A percentile compares a stretch with the other conserved stretches of the same genome.
These are phyloP conservation scores for Heterobasidion occidentale DNA, from an alignment of 1,284 basidiomycete species.

Conservation along the genomic window DNA sequence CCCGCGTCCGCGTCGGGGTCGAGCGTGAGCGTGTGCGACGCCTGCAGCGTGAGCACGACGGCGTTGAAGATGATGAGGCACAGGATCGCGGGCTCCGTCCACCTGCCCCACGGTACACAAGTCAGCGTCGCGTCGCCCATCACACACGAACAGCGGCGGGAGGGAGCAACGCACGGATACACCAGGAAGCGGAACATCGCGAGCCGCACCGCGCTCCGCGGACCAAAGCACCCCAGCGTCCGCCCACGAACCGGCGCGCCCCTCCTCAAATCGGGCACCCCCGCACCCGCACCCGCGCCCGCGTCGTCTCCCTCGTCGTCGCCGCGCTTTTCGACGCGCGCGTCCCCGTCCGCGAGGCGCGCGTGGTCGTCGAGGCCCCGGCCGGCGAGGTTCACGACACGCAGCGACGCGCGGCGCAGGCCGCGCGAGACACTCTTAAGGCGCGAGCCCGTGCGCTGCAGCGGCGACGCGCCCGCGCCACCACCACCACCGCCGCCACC, in stretches of 20 bases:
- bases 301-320: constrained; percentile 10
- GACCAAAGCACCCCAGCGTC: constrained; percentile 74
- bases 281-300: constrained; percentile 19
- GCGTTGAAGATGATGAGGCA: constrained; percentile 82
- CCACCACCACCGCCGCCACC: neutral
- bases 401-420: constrained; percentile 65
- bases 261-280: constrained; percentile 38
- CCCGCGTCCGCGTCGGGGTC: constrained; percentile 19
- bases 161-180: constrained; percentile 43
- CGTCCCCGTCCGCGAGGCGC: constrained; percentile 38
- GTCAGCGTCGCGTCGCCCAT: neutral
- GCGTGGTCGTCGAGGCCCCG: constrained; percentile 49
- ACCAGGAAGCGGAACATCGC: constrained; percentile 62
- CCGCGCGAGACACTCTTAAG: constrained; percentile 51
- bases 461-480: constrained; percentile 40
- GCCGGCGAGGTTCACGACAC: constrained; percentile 78
- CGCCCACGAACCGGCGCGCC: constrained; percentile 64
- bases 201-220: constrained; percentile 56
- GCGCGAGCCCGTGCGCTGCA: constrained; percentile 49
- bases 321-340: neutral
- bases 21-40: constrained; percentile 47
- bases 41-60: constrained; percentile 78
- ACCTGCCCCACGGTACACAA: no score
- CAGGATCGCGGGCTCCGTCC: constrained; percentile 84
- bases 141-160: neutral